Evolutionary conservation across 169 alveolate genomes (phyloP).

Genomic region (Plasmodium coatneyi): DNA sequence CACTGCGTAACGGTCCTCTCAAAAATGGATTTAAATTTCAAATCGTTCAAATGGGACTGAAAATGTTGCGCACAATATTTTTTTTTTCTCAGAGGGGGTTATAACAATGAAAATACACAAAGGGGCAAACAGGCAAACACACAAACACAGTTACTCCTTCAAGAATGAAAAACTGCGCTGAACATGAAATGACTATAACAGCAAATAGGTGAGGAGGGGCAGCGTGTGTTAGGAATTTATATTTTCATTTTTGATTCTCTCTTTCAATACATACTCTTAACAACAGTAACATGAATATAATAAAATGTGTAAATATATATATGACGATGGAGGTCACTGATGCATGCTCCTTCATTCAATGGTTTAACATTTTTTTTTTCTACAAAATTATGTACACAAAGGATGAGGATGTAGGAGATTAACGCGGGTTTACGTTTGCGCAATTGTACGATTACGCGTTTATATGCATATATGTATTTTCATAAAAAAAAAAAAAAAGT

Average conservation of each 20-base stretch:
- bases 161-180: not conserved
- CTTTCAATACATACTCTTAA: not conserved
- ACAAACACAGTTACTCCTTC: not conserved
- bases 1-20: not conserved
- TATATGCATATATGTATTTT: not conserved
- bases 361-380: constrained; percentile 28
- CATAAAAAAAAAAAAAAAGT: not conserved
- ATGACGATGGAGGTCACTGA: not conserved
- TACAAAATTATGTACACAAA: not conserved
- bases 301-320: not conserved
- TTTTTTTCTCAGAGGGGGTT: not conserved
- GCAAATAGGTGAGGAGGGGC: not conserved
- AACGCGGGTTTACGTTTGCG: not conserved
- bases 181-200: not conserved
- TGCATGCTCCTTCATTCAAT: not conserved
- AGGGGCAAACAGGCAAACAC: not conserved
- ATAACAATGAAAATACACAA: not conserved
- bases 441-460: not conserved
- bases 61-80: not conserved
- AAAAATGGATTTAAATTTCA: not conserved
- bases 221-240: not conserved
- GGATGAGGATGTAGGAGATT: not conserved
- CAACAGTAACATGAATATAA: not conserved
- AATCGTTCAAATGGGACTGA: not conserved
- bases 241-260: not conserved